Base-by-base conservation (phyloP, 345 rosid species). In the Moringa oleifera region DNA sequence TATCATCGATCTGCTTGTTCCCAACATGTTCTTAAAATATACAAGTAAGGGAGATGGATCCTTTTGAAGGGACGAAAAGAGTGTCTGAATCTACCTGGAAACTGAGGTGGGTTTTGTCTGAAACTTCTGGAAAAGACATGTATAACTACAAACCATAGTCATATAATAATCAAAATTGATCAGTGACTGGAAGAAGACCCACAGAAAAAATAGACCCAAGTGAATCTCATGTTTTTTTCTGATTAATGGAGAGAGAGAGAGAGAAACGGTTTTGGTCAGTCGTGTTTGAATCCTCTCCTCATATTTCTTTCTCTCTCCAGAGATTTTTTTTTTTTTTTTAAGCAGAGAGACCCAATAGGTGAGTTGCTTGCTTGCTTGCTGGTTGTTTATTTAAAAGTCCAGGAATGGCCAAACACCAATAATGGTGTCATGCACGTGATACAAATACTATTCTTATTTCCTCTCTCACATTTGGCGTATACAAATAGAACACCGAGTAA, bases 41-140 rank as follows among this genome's bases (percentile, higher is more conserved):
- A 33, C 11, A 33, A 33, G 6, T 33, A 5, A 33, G 11, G n/a
- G 37, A 4, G 37, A 33, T 33, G 6, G 37, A 11, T 11, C 37
- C 37, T 50, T 61, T 9, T 57, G 46, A 24, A 45, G 67, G 75
- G 60, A 18, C 51, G 36, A 68, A 74, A 73, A 68, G 69, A 75
- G 73, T 68, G 83, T 57, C 66, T 72, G 80, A 82, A 79, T 77
- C 86, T 74, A 77, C 76, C 78, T 82, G 81, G 78, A 79, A 70
- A 65, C 74, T 82, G 79, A 72, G 83, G 81, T 65, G 83, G 73
- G 68, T 74, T 79, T 76, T 79, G 83, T 70, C 83, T 70, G 57
- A 25, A 68, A 65, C 71, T 20, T 31, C 0, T n/a, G 22, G 23
- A 67, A 65, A 68, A 60, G 62, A 68, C 72, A 57, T 53, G 17